Evolutionary conservation across 2,329 filamentous ascomycete species (phyloP).

Genomic region (Botrytis cinerea): DNA sequence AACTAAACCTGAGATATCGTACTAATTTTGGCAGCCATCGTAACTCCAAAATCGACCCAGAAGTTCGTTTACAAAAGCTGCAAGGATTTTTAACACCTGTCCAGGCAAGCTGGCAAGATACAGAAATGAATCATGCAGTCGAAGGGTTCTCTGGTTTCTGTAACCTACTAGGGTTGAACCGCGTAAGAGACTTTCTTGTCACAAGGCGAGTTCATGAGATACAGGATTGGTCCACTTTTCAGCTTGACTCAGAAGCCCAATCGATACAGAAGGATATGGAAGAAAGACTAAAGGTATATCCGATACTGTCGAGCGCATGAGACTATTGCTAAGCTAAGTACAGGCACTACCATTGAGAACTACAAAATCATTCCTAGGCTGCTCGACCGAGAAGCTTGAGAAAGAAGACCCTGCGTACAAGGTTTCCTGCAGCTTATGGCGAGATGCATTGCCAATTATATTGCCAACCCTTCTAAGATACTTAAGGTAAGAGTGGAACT

Average conservation of each 20-base stretch:
- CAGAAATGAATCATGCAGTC: slow-evolving; percentile 67
- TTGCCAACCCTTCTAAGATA: slow-evolving; percentile 86
- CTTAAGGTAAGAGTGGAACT: slow-evolving; percentile 54
- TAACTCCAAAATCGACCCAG: slow-evolving; percentile 70
- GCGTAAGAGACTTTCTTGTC: slow-evolving; percentile 77
- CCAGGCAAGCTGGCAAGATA: slow-evolving; percentile 75
- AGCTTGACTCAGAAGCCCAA: slow-evolving; percentile 77
- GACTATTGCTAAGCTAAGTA: neutral
- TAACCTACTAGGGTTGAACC: slow-evolving; percentile 73
- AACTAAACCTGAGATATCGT: neutral
- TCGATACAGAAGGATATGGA: slow-evolving; percentile 77
- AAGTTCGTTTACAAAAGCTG: slow-evolving; percentile 71
- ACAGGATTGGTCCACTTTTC: slow-evolving; percentile 77
- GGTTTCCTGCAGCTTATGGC: slow-evolving; percentile 80
- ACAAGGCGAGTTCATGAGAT: slow-evolving; percentile 72
- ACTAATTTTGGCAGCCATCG: slow-evolving; percentile 64
- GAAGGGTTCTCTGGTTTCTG: slow-evolving; percentile 79
- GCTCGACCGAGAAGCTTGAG: slow-evolving; percentile 86
- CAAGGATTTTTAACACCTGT: slow-evolving; percentile 80
- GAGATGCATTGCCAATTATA: slow-evolving; percentile 76
- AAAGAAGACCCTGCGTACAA: slow-evolving; percentile 72
- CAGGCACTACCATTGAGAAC: slow-evolving; percentile 73
- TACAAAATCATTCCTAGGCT: slow-evolving; percentile 89
- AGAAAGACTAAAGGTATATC: slow-evolving; percentile 65
- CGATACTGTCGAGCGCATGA: neutral